A percentile compares a stretch with the other conserved stretches of the same genome.
Conservation (phyloP, 108 stramenopile species). For the Chaetoceros tenuissimus region DNA sequence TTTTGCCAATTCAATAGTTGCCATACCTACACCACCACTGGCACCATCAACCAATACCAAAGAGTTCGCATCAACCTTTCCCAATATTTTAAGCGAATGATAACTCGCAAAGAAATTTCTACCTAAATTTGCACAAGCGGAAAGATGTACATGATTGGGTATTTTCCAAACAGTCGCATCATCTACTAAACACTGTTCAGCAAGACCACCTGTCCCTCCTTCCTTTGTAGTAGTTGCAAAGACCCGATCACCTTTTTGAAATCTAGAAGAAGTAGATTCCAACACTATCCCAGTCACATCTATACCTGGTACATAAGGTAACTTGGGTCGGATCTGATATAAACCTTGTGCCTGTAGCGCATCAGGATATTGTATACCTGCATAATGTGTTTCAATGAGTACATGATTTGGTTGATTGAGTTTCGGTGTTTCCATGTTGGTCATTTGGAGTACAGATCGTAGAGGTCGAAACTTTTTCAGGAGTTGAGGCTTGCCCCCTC, state of each 20-base stretch:
- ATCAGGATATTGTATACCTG: slow-evolving; percentile 70
- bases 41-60: slow-evolving; percentile 60
- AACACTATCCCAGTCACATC: slow-evolving; percentile 52
- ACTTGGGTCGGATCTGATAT: slow-evolving; percentile 47
- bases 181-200: slow-evolving; percentile 33
- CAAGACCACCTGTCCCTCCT: slow-evolving; percentile 50
- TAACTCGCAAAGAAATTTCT: slow-evolving; percentile 63
- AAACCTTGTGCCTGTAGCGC: slow-evolving; percentile 52
- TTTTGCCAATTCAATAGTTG: slow-evolving; percentile 58
- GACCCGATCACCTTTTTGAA: slow-evolving; percentile 52
- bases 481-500: not conserved
- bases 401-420: slow-evolving; percentile 16
- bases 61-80: slow-evolving; percentile 29
- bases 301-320: slow-evolving; percentile 66
- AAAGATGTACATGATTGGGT: slow-evolving; percentile 28
- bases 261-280: slow-evolving; percentile 12
- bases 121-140: slow-evolving; percentile 47
- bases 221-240: slow-evolving; percentile 39
- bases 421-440: slow-evolving; percentile 14
- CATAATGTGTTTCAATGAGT: slow-evolving; percentile 43
- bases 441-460: slow-evolving; percentile 15
- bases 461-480: slow-evolving; percentile 1
- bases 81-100: slow-evolving; percentile 55
- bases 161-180: slow-evolving; percentile 35
- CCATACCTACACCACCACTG: slow-evolving; percentile 73